Percentiles rank a stretch among this genome's conserved stretches.
phyloP scores from a whole-genome alignment of 1,139 yeast genomes.

The Hyphopichia khmerensis region DNA sequence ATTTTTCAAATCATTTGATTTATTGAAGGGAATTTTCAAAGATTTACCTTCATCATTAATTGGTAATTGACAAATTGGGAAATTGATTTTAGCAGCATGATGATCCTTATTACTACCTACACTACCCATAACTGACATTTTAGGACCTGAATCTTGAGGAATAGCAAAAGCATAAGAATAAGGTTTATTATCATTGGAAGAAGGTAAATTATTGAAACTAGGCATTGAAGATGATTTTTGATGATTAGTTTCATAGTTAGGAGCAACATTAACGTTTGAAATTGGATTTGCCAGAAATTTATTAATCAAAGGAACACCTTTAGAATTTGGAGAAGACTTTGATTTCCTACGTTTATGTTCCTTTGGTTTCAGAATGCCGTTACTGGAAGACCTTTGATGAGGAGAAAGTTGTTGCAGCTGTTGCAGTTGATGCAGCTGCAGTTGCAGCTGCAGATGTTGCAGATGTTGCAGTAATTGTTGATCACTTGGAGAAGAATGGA shows the following conservation, averaged over 20 bases:
- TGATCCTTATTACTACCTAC: background rate
- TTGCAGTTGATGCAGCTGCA: no score
- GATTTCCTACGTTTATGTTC: conserved; percentile 8
- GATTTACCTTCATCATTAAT: conserved; percentile 7
- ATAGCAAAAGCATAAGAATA: background rate
- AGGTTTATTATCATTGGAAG: background rate
- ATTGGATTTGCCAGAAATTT: conserved; percentile 8
- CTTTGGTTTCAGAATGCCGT: background rate
- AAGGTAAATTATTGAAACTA: background rate
- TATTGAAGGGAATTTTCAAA: conserved; percentile 18
- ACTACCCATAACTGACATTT: conserved; percentile 1
- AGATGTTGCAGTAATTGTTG: background rate
- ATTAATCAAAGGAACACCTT: conserved; percentile 5
- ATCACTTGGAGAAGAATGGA: background rate
- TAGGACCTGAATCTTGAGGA: background rate
- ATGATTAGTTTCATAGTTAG: no score
- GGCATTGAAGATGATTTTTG: background rate
- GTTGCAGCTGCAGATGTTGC: no score
- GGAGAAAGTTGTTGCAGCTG: background rate
- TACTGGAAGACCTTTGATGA: background rate
- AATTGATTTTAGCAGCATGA: conserved; percentile 14
- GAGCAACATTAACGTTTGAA: background rate
- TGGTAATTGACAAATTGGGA: conserved; percentile 22
- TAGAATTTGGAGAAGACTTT: conserved; percentile 8
- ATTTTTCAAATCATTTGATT: conserved; percentile 25